Percentiles rank a stretch among this genome's conserved stretches.
Conservation (phyloP, 441 rosid genomes). For the Manihot esculenta region DNA sequence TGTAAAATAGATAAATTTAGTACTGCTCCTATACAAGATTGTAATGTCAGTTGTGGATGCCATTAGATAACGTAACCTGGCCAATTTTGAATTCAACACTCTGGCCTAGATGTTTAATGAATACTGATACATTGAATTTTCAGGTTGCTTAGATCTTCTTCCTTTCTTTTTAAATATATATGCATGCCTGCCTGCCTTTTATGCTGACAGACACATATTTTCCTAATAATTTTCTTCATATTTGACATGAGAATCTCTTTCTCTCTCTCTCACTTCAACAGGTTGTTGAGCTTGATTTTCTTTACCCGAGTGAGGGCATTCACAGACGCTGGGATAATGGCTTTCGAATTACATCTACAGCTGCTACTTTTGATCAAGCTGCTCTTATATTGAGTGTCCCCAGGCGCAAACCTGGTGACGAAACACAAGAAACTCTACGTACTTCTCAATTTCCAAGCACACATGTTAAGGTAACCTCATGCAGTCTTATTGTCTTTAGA, state of each 20-base stretch:
- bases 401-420: constrained; percentile 83
- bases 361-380: constrained; percentile 92
- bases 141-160: background rate
- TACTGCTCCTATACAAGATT: background rate
- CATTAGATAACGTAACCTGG: background rate
- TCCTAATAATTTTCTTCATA: background rate
- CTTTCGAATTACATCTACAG: constrained; percentile 86
- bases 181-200: background rate
- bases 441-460: constrained; percentile 98
- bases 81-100: background rate
- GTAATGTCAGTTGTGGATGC: background rate
- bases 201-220: background rate
- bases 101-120: background rate
- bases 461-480: constrained; percentile 75
- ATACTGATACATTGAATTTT: background rate
- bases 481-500: background rate
- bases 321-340: constrained; percentile 98
- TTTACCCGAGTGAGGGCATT: constrained; percentile 98
- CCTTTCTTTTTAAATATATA: background rate
- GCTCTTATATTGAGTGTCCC: constrained; percentile 95
- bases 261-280: constrained; percentile 27
- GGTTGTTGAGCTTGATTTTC: constrained; percentile 99
- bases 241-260: background rate
- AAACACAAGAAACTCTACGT: constrained; percentile 94
- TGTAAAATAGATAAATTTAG: background rate